Evolutionary conservation across 106 monocot species (phyloP).

Genomic region (Xerophyta viscosa): DNA sequence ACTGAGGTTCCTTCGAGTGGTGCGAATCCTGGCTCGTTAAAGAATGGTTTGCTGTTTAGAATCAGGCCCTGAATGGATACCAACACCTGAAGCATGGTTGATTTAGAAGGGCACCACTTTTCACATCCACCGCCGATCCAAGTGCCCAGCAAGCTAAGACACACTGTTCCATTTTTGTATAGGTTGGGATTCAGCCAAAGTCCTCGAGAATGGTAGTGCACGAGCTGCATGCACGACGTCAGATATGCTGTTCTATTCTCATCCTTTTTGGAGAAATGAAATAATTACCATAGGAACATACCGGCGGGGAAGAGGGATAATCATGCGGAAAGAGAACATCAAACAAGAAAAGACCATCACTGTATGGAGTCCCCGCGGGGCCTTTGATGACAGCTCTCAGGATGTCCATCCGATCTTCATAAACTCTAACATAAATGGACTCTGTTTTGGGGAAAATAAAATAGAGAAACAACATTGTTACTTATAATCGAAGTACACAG

Average conservation of each 20-base stretch:
- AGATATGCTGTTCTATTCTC: neutral
- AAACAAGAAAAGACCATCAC: conserved; percentile 49
- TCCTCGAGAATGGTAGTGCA: conserved; percentile 31
- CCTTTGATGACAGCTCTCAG: conserved; percentile 35
- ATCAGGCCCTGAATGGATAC: conserved; percentile 40
- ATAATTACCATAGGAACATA: conserved; percentile 1
- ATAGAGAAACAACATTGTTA: neutral
- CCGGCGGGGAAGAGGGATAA: conserved; percentile 27
- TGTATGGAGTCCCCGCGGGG: conserved; percentile 41
- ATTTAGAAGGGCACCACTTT: conserved; percentile 23
- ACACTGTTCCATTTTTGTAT: conserved; percentile 27
- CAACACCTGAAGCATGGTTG: conserved; percentile 38
- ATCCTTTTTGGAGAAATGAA: neutral
- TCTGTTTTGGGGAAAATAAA: conserved; percentile 21
- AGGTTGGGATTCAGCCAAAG: conserved; percentile 39
- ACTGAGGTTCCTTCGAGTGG: conserved; percentile 2
- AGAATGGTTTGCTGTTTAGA: conserved; percentile 34
- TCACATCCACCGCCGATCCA: conserved; percentile 31
- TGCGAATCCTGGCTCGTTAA: conserved; percentile 27
- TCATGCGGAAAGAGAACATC: conserved; percentile 21
- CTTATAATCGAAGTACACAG: no score
- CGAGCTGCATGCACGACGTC: conserved; percentile 13
- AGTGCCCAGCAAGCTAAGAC: conserved; percentile 37
- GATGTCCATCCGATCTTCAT: conserved; percentile 39
- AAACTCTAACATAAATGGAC: conserved; percentile 27